These are phyloP conservation scores for Gentiana straminea DNA, from an alignment of 257 asterid species.

Conservation along the genomic window DNA sequence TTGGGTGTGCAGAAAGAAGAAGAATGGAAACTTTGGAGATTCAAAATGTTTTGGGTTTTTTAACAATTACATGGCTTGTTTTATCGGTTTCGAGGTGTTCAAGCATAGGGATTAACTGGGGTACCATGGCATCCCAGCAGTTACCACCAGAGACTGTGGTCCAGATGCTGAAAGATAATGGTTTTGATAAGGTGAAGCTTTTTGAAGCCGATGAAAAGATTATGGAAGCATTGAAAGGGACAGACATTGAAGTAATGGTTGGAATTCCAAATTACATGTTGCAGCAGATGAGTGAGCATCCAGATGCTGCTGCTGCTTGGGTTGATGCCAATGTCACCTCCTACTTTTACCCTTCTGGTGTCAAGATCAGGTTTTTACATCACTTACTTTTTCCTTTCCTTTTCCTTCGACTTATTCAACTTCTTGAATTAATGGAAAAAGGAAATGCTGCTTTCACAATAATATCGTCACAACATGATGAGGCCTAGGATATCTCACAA, in stretches of 20 bases:
- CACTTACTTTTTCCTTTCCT: background rate
- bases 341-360: conserved; percentile 53
- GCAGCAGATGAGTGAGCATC: conserved; percentile 49
- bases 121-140: conserved; percentile 69
- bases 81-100: conserved; percentile 6
- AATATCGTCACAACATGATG: too few species aligned
- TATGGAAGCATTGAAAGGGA: conserved; percentile 52
- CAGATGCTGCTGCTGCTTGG: conserved; percentile 63
- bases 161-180: conserved; percentile 60
- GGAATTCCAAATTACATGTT: conserved; percentile 86
- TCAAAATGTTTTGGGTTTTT: background rate
- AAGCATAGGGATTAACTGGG: conserved; percentile 87
- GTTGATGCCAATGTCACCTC: conserved; percentile 70
- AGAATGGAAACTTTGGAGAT: background rate
- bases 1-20: conserved; percentile 3
- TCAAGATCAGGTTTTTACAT: conserved; percentile 50
- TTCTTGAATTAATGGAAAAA: too few species aligned
- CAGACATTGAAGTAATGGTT: conserved; percentile 62
- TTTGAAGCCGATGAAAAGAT: conserved; percentile 74
- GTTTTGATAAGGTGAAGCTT: conserved; percentile 67
- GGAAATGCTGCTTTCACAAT: too few species aligned
- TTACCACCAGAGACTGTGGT: conserved; percentile 53
- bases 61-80: conserved; percentile 4
- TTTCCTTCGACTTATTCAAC: too few species aligned
- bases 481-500: too few species aligned